These are phyloP conservation scores for Globisporangium paroecandrum DNA, from an alignment of 352 stramenopile species.

Conservation along the genomic window DNA sequence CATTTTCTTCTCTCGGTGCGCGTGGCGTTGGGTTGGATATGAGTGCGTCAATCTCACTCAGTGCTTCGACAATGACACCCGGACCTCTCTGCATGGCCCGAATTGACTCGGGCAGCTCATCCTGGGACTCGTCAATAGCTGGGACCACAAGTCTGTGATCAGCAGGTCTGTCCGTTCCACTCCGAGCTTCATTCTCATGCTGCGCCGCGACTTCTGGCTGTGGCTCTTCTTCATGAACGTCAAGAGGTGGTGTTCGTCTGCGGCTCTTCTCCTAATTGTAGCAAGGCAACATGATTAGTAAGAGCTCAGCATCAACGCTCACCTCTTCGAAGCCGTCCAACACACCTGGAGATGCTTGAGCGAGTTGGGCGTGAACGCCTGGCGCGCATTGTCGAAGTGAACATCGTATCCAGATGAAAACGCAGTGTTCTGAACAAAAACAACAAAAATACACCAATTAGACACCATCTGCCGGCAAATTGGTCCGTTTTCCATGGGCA, in stretches of 20 bases:
- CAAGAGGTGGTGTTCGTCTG: conserved; percentile 2
- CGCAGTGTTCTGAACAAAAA: conserved; percentile 34
- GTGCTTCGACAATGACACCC: conserved; percentile 35
- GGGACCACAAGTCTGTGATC: conserved; percentile 9
- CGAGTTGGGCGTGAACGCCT: conserved; percentile 66
- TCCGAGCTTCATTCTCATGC: conserved; percentile 14
- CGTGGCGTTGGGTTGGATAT: conserved; percentile 26
- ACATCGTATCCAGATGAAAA: conserved; percentile 67
- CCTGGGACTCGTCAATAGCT: conserved; percentile 21
- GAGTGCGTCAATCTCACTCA: conserved; percentile 51
- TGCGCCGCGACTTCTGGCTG: conserved; percentile 1
- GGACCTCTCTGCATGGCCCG: conserved; percentile 35
- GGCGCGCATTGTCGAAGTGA: conserved; percentile 49
- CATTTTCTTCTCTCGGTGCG: conserved; percentile 13
- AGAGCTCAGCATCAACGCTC: neutral
- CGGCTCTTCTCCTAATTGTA: conserved; percentile 13
- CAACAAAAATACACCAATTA: neutral
- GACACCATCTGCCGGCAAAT: neutral
- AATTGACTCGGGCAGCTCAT: conserved; percentile 30
- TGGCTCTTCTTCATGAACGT: conserved; percentile 8
- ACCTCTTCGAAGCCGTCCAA: neutral
- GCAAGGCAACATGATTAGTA: neutral
- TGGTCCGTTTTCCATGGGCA: neutral
- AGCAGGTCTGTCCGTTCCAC: conserved; percentile 6
- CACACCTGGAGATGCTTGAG: conserved; percentile 65